A percentile compares a stretch with the other conserved stretches of the same genome.
phyloP scores from a whole-genome alignment of 495 filamentous ascomycete genomes.

The Aspergillus incahuasiensis region DNA sequence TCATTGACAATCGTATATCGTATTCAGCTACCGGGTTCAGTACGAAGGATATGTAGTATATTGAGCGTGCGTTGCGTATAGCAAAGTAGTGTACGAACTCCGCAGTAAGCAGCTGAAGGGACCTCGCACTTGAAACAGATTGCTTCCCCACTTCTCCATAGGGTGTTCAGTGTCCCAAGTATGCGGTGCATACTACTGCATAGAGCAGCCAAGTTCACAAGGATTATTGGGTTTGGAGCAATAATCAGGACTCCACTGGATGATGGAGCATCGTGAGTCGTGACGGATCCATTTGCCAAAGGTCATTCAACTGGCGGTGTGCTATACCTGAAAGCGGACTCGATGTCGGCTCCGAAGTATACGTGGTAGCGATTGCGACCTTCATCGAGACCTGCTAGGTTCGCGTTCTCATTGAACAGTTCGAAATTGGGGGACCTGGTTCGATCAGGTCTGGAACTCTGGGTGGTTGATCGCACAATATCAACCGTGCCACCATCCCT shows the following conservation, averaged over 20 bases:
- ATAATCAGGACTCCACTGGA: background rate
- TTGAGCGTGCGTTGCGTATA: too few relatives aligned
- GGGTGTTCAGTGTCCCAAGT: background rate
- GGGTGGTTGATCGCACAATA: background rate
- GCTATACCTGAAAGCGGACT: background rate
- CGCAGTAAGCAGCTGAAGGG: too few relatives aligned
- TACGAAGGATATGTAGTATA: too few relatives aligned
- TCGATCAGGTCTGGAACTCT: background rate
- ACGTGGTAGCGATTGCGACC: background rate
- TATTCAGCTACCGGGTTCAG: background rate
- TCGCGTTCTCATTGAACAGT: background rate
- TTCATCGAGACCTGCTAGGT: background rate
- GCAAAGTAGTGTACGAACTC: too few relatives aligned
- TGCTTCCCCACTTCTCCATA: too few relatives aligned
- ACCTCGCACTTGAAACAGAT: too few relatives aligned
- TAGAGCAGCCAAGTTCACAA: background rate
- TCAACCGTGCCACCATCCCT: background rate
- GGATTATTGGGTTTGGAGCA: background rate
- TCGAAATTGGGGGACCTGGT: background rate
- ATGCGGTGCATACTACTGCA: background rate
- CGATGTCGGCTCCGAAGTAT: background rate
- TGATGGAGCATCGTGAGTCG: background rate
- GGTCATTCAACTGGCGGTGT: constrained; percentile 6
- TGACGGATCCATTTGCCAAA: background rate
- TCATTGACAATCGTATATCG: background rate